Base-by-base conservation (phyloP, 306 rosid genomes). In the Cucumis sativus region DNA sequence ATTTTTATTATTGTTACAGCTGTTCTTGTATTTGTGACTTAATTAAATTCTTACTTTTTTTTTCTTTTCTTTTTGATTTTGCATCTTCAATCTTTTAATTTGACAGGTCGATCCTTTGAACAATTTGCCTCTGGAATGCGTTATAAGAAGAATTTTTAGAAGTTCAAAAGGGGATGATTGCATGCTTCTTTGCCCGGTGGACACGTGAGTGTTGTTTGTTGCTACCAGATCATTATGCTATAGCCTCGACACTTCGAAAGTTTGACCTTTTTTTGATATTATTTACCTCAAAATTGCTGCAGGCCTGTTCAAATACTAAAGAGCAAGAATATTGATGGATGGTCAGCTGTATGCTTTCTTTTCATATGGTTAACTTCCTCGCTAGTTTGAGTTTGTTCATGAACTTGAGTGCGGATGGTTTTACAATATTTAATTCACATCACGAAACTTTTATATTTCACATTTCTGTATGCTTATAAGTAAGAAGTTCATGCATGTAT, bases 111-210 rank as follows among this genome's bases (percentile, higher is more conserved):
- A 94, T 86, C 94, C 93, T n/a, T 56, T 82, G 4, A 85, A 84
- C 71, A 88, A 91, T 57, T 83, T 82, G 70, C 96, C 98, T 21
- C 82, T 94, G 75, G 97, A 94, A 79, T 91, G 98, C 65, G 87
- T 91, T 65, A 81, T 91, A 75, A 88, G 98, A 83, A 94, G 98
- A 84, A 87, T 90, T 35, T 91, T 91, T 83, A 88, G 80, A 85
- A 94, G 93, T 79, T 91, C 98, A 8, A 79, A 79, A 57, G 91
- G 91, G 59, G 89, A 86, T 41, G 94, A 91, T 71, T 94, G 97
- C 80, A 83, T 94, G 94, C 83, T 94, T 81, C 88, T 94, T 37
- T 90, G 91, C 84, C 98, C 98, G 12, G 92, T 84, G 80, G 98
- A 94, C 81, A 90, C 88, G 98, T 94, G 84, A 91, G 98, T 87